phyloP scores from a whole-genome alignment of 1,284 basidiomycete species.

The Ganoderma boninense region DNA sequence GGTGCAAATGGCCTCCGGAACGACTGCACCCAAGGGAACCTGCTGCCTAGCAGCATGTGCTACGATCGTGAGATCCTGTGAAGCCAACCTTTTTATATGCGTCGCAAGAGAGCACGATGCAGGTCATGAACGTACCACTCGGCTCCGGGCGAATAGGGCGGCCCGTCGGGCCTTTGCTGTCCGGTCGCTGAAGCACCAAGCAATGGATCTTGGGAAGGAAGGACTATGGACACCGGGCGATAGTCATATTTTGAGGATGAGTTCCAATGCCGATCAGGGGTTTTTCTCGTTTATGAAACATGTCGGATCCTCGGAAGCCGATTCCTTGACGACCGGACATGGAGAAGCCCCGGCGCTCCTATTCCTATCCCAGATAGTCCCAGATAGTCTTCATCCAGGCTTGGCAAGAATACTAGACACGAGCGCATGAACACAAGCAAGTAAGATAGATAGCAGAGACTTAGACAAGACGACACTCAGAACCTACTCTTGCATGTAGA shows the following conservation, averaged over 20 bases:
- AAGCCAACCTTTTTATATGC: neutral
- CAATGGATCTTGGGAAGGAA: neutral
- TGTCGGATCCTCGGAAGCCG: neutral
- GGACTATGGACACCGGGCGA: neutral
- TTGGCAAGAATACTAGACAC: too few species aligned
- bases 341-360: neutral
- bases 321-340: neutral
- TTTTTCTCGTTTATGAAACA: neutral
- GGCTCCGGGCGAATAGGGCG: neutral
- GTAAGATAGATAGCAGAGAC: neutral
- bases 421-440: neutral
- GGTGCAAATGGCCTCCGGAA: constrained; percentile 6
- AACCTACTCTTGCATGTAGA: neutral
- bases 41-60: constrained; percentile 26
- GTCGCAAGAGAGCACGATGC: neutral
- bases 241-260: neutral
- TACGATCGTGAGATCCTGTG: constrained; percentile 22
- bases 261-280: neutral
- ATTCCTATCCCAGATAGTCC: too few species aligned
- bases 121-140: neutral
- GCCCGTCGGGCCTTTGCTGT: constrained; percentile 7
- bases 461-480: neutral
- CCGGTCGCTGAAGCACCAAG: neutral
- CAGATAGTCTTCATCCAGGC: too few species aligned
- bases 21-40: constrained; percentile 7